These are phyloP conservation scores for Pinus tabuliformis DNA, from an alignment of 75 land plant genomes.

Conservation along the genomic window DNA sequence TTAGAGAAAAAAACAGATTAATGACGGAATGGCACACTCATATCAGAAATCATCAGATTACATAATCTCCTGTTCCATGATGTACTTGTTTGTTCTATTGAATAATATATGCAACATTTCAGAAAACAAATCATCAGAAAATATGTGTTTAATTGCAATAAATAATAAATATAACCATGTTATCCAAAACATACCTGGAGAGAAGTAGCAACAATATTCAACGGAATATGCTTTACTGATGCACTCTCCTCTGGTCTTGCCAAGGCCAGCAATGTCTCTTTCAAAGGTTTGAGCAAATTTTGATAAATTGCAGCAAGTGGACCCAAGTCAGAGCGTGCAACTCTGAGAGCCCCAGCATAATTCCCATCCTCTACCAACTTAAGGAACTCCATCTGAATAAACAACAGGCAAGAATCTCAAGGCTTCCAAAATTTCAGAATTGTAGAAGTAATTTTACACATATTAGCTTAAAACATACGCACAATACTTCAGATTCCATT, in stretches of 20 bases:
- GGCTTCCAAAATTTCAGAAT: neutral
- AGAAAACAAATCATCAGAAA: too few relatives aligned
- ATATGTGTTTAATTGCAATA: too few relatives aligned
- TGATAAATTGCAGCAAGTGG: slow-evolving; percentile 82
- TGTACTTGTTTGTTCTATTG: too few relatives aligned
- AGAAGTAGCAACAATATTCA: slow-evolving; percentile 69
- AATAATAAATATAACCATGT: neutral
- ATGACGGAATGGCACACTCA: too few relatives aligned
- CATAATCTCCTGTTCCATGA: too few relatives aligned
- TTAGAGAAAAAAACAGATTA: too few relatives aligned
- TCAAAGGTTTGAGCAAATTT: slow-evolving; percentile 72
- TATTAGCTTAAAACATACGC: neutral
- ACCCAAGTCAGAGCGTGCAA: slow-evolving; percentile 83
- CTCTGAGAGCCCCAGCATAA: slow-evolving; percentile 60
- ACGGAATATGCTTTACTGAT: slow-evolving; percentile 39
- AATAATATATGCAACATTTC: too few relatives aligned
- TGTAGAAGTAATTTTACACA: neutral
- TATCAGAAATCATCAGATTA: too few relatives aligned
- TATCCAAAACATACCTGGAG: slow-evolving; percentile 61
- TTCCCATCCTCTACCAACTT: slow-evolving; percentile 71
- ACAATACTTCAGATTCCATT: neutral
- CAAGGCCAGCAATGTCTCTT: slow-evolving; percentile 85
- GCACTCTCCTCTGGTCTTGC: slow-evolving; percentile 67
- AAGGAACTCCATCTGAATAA: slow-evolving; percentile 85
- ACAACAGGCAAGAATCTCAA: neutral